Evolutionary conservation across 306 rosid species (phyloP).

Genomic region (Trifolium subterraneum): DNA sequence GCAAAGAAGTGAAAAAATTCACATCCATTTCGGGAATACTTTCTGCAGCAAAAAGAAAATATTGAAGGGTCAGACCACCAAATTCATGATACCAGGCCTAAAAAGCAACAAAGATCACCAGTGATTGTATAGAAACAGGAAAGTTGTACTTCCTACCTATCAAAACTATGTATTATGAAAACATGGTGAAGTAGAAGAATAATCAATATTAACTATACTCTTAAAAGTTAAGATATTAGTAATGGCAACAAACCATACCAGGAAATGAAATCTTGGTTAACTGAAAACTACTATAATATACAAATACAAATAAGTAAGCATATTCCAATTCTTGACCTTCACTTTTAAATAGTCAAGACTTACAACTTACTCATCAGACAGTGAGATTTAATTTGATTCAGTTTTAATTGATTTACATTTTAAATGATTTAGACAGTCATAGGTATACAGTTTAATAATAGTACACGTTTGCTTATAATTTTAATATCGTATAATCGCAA

Average conservation of each 20-base stretch:
- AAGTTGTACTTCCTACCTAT: conserved; percentile 18
- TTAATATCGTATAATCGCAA: background rate
- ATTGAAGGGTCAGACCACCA: conserved; percentile 33
- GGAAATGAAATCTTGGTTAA: conserved; percentile 15
- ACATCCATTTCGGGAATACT: conserved; percentile 49
- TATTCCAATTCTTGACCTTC: background rate
- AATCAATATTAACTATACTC: background rate
- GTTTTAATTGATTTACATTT: background rate
- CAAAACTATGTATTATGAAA: background rate
- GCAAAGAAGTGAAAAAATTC: conserved; percentile 42
- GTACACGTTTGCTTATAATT: background rate
- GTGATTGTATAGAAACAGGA: background rate
- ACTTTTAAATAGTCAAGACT: conserved; percentile 24
- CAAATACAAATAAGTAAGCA: background rate
- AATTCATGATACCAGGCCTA: conserved; percentile 26
- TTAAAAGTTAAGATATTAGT: conserved; percentile 19
- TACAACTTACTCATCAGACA: no score
- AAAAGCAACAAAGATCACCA: conserved; percentile 4
- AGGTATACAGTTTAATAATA: background rate
- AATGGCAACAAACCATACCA: conserved; percentile 9
- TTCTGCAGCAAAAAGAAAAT: conserved; percentile 54
- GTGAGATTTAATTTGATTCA: conserved; percentile 4
- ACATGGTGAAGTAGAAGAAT: conserved; percentile 23
- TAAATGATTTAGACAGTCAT: background rate
- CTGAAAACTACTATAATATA: background rate